Percentiles rank a stretch among this genome's conserved stretches.
Evolutionary conservation across 2,329 filamentous ascomycete genomes (phyloP).

Genomic region (Mycosphaerella sp.): DNA sequence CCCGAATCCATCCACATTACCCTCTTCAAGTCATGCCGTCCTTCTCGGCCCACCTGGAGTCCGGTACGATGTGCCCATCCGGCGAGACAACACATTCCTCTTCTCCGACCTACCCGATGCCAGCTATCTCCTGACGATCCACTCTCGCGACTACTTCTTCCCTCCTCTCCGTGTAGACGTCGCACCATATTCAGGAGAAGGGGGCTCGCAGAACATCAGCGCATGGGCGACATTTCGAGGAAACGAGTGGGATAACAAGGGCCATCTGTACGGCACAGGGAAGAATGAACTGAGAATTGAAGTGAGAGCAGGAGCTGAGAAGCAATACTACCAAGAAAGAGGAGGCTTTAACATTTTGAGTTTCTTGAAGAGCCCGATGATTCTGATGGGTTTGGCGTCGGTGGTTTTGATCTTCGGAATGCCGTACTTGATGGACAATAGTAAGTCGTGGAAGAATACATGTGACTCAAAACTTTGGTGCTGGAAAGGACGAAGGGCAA

Average conservation of each 20-base stretch:
- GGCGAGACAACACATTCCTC: conserved; percentile 62
- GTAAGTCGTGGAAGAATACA: conserved; percentile 49
- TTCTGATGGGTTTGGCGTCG: conserved; percentile 78
- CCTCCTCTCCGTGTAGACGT: conserved; percentile 76
- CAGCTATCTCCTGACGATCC: conserved; percentile 76
- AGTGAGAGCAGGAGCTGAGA: conserved; percentile 55
- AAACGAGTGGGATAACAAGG: conserved; percentile 84
- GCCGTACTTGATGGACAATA: conserved; percentile 93
- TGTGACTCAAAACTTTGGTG: too few species aligned
- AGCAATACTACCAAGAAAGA: conserved; percentile 72
- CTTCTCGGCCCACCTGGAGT: conserved; percentile 44
- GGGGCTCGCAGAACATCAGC: conserved; percentile 44
- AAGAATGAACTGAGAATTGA: conserved; percentile 50
- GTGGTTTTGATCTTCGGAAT: conserved; percentile 82
- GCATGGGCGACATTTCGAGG: conserved; percentile 83
- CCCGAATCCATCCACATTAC: conserved; percentile 44
- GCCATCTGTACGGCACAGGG: conserved; percentile 51
- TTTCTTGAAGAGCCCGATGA: conserved; percentile 93
- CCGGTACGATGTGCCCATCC: conserved; percentile 56
- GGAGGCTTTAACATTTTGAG: conserved; percentile 60
- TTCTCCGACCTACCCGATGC: conserved; percentile 66
- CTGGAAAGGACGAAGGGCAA: background rate
- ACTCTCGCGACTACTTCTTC: conserved; percentile 69
- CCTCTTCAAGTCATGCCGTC: conserved; percentile 57
- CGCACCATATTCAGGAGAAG: conserved; percentile 33